Evolutionary conservation across 257 asterid species (phyloP).

Genomic region (Plantago ovata): DNA sequence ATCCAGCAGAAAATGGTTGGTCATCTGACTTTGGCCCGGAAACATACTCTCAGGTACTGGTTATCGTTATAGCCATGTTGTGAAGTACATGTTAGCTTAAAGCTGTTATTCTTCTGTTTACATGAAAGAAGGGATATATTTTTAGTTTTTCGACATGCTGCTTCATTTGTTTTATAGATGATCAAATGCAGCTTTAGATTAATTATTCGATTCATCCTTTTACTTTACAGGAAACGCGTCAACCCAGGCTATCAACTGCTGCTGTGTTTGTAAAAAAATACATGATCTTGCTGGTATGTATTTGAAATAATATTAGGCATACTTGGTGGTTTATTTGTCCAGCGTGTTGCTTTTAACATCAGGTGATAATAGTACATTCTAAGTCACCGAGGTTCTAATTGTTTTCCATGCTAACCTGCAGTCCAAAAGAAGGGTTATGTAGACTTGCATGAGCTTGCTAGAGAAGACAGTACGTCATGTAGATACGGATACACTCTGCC

Average conservation of each 20-base stretch:
- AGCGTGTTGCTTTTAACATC: constrained; percentile 10
- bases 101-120: constrained; percentile 16
- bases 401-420: constrained; percentile 35
- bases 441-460: constrained; percentile 79
- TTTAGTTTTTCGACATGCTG: background rate
- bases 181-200: background rate
- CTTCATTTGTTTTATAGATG: constrained; percentile 1
- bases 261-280: constrained; percentile 84
- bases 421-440: constrained; percentile 92
- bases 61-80: background rate
- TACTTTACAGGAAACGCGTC: constrained; percentile 64
- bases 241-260: constrained; percentile 84
- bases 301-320: constrained; percentile 17
- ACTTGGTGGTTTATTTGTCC: constrained; percentile 2
- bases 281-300: constrained; percentile 90
- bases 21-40: constrained; percentile 68
- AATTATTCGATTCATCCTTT: constrained; percentile 16
- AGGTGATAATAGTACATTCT: constrained; percentile 15
- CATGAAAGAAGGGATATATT: constrained; percentile 6
- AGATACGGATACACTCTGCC: constrained; percentile 87
- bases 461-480: constrained; percentile 68
- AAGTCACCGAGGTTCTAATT: constrained; percentile 18
- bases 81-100: background rate
- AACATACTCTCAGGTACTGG: constrained; percentile 62
- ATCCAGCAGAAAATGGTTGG: constrained; percentile 75